Percentiles rank a stretch among this genome's conserved stretches.
phyloP scores from a whole-genome alignment of 129 eudicot species.

The Pittosporum tobira region DNA sequence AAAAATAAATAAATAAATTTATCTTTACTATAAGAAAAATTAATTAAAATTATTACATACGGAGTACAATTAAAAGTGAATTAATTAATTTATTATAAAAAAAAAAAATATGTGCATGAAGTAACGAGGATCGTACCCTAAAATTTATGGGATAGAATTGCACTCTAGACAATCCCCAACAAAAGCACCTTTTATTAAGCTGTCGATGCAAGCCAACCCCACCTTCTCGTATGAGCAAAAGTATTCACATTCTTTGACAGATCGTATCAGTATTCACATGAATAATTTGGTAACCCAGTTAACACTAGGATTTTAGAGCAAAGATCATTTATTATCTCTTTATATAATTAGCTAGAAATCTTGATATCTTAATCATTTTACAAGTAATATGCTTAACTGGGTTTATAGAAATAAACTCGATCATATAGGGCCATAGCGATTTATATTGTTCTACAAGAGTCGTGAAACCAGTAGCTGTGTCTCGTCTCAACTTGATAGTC shows the following conservation, averaged over 20 bases:
- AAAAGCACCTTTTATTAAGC: slow-evolving; percentile 2
- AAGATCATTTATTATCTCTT: neutral
- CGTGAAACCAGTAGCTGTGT: neutral
- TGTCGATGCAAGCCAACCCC: slow-evolving; percentile 7
- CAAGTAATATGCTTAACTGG: neutral
- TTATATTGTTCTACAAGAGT: neutral
- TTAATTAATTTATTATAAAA: no score
- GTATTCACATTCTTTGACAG: neutral
- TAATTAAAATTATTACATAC: no score
- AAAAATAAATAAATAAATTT: neutral
- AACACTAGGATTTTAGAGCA: neutral
- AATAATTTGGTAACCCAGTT: neutral
- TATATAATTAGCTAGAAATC: neutral
- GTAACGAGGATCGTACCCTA: no score
- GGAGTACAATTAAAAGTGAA: no score
- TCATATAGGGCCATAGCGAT: neutral
- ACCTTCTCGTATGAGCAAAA: neutral
- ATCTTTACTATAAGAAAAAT: no score
- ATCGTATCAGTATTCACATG: slow-evolving; percentile 8
- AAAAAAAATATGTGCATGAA: no score
- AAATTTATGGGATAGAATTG: no score
- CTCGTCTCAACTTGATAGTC: neutral
- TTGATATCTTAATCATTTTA: neutral
- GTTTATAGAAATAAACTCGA: neutral
- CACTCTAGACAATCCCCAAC: no score